Base-by-base conservation (phyloP, 2,329 filamentous ascomycete species). In the Didymella pinodella region DNA sequence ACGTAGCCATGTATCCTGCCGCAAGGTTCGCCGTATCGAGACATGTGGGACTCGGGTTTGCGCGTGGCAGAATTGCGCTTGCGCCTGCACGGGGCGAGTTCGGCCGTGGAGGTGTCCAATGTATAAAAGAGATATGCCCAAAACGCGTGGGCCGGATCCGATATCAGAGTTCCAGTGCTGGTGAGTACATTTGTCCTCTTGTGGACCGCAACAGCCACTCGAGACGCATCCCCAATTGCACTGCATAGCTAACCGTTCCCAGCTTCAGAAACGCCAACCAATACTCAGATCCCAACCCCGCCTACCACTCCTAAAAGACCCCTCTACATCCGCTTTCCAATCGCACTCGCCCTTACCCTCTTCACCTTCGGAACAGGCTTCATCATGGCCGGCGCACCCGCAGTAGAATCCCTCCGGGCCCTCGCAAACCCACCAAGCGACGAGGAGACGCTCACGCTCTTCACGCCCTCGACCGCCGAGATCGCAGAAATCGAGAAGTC, bases 381-480 rank as follows among this genome's bases (percentile, higher is more conserved):
- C 79, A 74, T 78, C 64, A 86, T 89, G 81, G 80, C 84, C 51
- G 80, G 82, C 63, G 77, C 79, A 11, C 86, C 86, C 36, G 83
- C 83, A 34, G 66, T 85, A 57, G 71, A 82, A 36, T 80, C 81
- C 48, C 76, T 84, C 46, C 78, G 79, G 47, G 80, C 78, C 51
- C 77, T 86, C 62, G 64, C 85, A 59, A 79, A 81, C 59, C 85
- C 86, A 3, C 84, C 85, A 64, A 85, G 85, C 29, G 90, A 96
- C 78, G 87, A 86, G 69, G 91, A 96, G 67, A 90, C 90, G 22
- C 84, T 95, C 61, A 75, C 77, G 4, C 81, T 90, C 65, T 97
- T 87, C 81, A 77, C 78, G 86, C 14, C 74, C 77, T 31, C 85
- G 87, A 73, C 84, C 84, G 11, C 67, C 74, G 41, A 78, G 79